Conservation (phyloP, 2,329 filamentous ascomycete genomes). For the Blastomyces silverae region DNA sequence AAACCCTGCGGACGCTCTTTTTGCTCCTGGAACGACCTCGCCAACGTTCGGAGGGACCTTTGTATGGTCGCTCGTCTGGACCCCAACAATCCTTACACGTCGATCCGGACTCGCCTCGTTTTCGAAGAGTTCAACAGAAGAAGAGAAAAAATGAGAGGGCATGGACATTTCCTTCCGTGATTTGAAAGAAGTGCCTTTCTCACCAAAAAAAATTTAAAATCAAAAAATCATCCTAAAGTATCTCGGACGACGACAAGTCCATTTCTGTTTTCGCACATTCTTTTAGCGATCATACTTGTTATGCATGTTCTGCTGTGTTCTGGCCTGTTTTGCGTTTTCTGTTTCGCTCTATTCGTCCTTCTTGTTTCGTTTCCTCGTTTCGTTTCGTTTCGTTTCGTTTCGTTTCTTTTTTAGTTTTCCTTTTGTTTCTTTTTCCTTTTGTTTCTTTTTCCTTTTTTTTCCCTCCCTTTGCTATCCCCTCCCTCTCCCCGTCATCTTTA, state of each 20-base stretch:
- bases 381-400: too few relatives aligned
- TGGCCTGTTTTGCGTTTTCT: neutral
- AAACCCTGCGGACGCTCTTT: conserved; percentile 10
- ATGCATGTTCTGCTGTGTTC: conserved; percentile 10
- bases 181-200: conserved; percentile 8
- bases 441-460: too few relatives aligned
- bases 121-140: conserved; percentile 18
- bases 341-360: conserved; percentile 8
- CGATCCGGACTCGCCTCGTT: neutral
- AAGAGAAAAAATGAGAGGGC: conserved; percentile 18
- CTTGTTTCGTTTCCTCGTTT: neutral
- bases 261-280: conserved; percentile 20
- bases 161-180: conserved; percentile 15
- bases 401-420: neutral
- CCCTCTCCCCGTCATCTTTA: neutral
- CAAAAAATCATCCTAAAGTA: conserved; percentile 24
- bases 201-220: conserved; percentile 21
- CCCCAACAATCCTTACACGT: neutral
- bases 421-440: neutral
- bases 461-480: neutral
- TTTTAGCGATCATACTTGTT: conserved; percentile 14
- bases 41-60: conserved; percentile 14
- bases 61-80: neutral
- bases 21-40: conserved; percentile 20
- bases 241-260: conserved; percentile 24